A percentile compares a stretch with the other conserved stretches of the same genome.
These are phyloP conservation scores for Artemisia tridentata DNA, from an alignment of 129 eudicot genomes.

Conservation along the genomic window DNA sequence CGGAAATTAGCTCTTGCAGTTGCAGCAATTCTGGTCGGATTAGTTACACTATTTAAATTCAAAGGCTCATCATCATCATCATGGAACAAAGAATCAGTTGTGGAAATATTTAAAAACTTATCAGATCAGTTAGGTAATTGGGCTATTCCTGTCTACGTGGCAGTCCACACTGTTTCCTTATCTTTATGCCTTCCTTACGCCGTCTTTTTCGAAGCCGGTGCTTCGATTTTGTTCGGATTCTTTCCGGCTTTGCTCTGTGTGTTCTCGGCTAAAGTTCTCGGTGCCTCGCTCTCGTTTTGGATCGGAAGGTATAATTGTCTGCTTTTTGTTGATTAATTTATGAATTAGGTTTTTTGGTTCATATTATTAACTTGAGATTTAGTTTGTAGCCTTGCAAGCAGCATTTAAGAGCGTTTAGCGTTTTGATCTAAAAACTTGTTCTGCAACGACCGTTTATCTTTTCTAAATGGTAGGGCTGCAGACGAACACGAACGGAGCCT, in stretches of 20 bases:
- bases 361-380: neutral
- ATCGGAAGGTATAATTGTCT: conserved; percentile 59
- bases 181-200: conserved; percentile 85
- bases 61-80: conserved; percentile 10
- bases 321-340: neutral
- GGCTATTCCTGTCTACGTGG: conserved; percentile 94
- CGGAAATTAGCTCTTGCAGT: conserved; percentile 18
- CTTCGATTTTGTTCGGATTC: conserved; percentile 89
- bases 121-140: conserved; percentile 72
- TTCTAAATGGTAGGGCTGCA: too few relatives aligned
- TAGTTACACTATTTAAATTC: conserved; percentile 23
- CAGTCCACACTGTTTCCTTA: conserved; percentile 65
- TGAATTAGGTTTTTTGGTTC: neutral
- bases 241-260: conserved; percentile 84
- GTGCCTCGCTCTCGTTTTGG: conserved; percentile 91
- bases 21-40: conserved; percentile 13
- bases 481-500: too few relatives aligned
- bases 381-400: too few relatives aligned
- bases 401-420: too few relatives aligned
- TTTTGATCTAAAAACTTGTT: too few relatives aligned
- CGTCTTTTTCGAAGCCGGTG: conserved; percentile 90
- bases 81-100: conserved; percentile 40
- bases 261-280: conserved; percentile 83
- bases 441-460: too few relatives aligned
- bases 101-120: conserved; percentile 43